phyloP scores from a whole-genome alignment of 176 grass and related monocot species.

The Phoenix dactylifera region DNA sequence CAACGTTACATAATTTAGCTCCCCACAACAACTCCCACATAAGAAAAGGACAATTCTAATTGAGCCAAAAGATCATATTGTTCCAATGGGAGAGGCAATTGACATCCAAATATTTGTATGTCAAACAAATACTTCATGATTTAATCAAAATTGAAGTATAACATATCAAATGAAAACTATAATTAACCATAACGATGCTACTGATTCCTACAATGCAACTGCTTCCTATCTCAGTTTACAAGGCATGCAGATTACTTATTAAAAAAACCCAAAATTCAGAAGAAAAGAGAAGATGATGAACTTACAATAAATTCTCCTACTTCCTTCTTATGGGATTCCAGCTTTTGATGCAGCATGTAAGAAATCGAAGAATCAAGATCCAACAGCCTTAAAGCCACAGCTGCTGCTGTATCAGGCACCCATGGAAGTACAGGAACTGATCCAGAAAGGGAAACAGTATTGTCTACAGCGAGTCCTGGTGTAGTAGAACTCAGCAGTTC shows the following conservation, averaged over 20 bases:
- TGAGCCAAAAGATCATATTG: too few relatives aligned
- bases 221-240: background rate
- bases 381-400: constrained; percentile 70
- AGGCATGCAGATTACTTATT: background rate
- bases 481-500: constrained; percentile 54
- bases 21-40: too few relatives aligned
- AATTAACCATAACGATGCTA: too few relatives aligned
- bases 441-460: constrained; percentile 26
- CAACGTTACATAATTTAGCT: too few relatives aligned
- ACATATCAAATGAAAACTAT: too few relatives aligned
- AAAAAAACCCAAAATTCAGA: constrained; percentile 13
- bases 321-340: constrained; percentile 38
- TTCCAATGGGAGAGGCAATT: too few relatives aligned
- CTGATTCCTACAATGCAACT: too few relatives aligned
- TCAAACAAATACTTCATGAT: too few relatives aligned
- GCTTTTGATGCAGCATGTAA: constrained; percentile 45
- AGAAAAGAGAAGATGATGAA: background rate
- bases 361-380: constrained; percentile 67
- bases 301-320: constrained; percentile 56
- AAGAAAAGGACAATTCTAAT: too few relatives aligned
- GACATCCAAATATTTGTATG: too few relatives aligned
- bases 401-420: constrained; percentile 59
- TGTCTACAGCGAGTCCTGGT: constrained; percentile 20
- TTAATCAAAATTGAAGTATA: too few relatives aligned
- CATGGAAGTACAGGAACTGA: constrained; percentile 66